phyloP scores from a whole-genome alignment of 495 filamentous ascomycete genomes.

The Aspergillus asperescens region DNA sequence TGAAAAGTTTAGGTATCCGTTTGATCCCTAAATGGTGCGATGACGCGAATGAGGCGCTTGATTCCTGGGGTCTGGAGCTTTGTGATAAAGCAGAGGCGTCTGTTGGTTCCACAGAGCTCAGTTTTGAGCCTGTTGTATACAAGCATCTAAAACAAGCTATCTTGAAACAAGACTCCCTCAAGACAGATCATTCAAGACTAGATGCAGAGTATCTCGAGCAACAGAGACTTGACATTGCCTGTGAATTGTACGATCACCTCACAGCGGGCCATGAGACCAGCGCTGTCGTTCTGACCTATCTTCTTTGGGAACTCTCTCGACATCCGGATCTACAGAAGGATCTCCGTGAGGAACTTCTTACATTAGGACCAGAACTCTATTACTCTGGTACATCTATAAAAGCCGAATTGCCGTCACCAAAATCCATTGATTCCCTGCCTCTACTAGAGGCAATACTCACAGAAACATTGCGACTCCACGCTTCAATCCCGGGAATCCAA shows the following conservation, averaged over 20 bases:
- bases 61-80: slow-evolving; percentile 56
- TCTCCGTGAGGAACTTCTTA: slow-evolving; percentile 58
- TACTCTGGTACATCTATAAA: slow-evolving; percentile 2
- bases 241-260: slow-evolving; percentile 70
- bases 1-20: slow-evolving; percentile 48
- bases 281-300: slow-evolving; percentile 66
- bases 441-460: slow-evolving; percentile 67
- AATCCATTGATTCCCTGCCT: slow-evolving; percentile 64
- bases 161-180: slow-evolving; percentile 29
- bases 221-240: slow-evolving; percentile 52
- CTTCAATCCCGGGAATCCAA: slow-evolving; percentile 70
- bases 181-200: slow-evolving; percentile 13
- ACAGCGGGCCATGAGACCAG: slow-evolving; percentile 76
- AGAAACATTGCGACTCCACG: slow-evolving; percentile 70
- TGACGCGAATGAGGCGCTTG: slow-evolving; percentile 60
- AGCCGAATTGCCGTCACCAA: slow-evolving; percentile 47
- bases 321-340: slow-evolving; percentile 49
- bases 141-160: slow-evolving; percentile 43
- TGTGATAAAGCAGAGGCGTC: slow-evolving; percentile 48
- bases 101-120: slow-evolving; percentile 26
- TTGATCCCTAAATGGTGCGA: slow-evolving; percentile 62
- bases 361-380: slow-evolving; percentile 35
- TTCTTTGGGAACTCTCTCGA: slow-evolving; percentile 61
- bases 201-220: slow-evolving; percentile 20
- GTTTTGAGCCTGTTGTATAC: slow-evolving; percentile 40